These are phyloP conservation scores for Pezicula radicicola DNA, from an alignment of 2,329 filamentous ascomycete genomes.

Conservation along the genomic window DNA sequence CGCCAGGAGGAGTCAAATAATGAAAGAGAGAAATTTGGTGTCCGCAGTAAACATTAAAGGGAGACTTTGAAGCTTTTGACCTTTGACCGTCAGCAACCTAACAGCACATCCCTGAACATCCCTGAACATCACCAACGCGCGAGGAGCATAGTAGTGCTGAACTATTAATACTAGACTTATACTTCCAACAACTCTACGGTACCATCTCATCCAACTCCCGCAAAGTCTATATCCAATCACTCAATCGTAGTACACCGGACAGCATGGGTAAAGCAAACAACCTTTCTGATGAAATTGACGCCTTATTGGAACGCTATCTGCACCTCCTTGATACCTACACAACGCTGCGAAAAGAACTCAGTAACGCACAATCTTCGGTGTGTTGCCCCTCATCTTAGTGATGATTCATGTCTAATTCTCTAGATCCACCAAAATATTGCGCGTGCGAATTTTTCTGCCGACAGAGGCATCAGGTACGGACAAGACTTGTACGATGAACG, in stretches of 20 bases:
- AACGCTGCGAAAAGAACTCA: slow-evolving; percentile 51
- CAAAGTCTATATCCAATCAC: background rate
- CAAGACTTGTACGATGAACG: slow-evolving; percentile 70
- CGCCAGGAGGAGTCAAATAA: background rate
- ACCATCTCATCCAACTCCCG: background rate
- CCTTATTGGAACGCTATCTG: slow-evolving; percentile 64
- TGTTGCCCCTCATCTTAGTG: background rate
- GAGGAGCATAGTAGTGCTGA: background rate
- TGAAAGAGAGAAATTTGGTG: background rate
- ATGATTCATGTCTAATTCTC: background rate
- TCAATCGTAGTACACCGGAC: background rate
- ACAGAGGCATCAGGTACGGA: slow-evolving; percentile 62
- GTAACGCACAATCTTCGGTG: slow-evolving; percentile 50
- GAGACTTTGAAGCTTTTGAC: background rate
- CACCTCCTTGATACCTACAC: slow-evolving; percentile 65
- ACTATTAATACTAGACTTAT: background rate
- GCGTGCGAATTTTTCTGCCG: slow-evolving; percentile 72
- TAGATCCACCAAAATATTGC: slow-evolving; percentile 43
- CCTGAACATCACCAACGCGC: background rate
- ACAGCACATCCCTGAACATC: background rate
- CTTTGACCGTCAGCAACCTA: no score
- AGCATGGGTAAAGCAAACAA: background rate
- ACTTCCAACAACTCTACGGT: background rate
- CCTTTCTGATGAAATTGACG: slow-evolving; percentile 47
- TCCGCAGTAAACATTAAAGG: background rate